Evolutionary conservation across 176 grass and related monocot species (phyloP), one percentile per base, ranked within the genome.

Genomic region (Carex parvula): DNA sequence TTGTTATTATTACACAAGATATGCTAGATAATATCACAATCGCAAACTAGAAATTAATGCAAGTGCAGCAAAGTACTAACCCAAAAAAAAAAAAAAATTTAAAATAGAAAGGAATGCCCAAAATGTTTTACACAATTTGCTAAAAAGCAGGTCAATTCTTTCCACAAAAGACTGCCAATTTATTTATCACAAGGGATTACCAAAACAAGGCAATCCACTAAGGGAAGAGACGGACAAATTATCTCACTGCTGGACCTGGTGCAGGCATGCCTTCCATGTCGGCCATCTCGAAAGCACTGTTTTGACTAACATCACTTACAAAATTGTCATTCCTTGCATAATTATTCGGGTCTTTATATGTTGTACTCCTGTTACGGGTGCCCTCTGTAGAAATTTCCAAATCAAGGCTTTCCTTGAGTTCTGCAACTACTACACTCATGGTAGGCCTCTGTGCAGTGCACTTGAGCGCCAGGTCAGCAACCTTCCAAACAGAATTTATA

Each of bases 401-500:
- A 50, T 84, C 79, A 78, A 94, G 60, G 68, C 85, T 91, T 79
- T 94, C 89, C 81, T 89, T 94, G 17, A 94, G 87, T 65, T 90
- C 67, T 3, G 62, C 54, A 15, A 89, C 85, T 13, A 88, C 74
- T 7, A 84, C 80, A 10, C 81, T 41, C 89, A 94, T 94, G 13
- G 87, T 20, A 13, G 92, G 87, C 67, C 92, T 81, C 46, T 89
- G 72, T 44, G 53, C 30, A 0, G 79, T 88, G 87, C 89, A 91
- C 39, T 64, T 81, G 53, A 70, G 15, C 8, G 87, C 85, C 0
- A 89, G 11, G 0, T 87, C 80, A 5, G 83, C 84, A n/a, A 91
- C 90, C 61, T 91, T 94, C 92, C 90, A 92, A 17, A 90, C 26
- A 3, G 90, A 90, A 46, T 94, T 94, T 9, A 90, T 48, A 12